Conservation (phyloP, 2,329 filamentous ascomycete species). For the Myriosclerotinia curreyana region DNA sequence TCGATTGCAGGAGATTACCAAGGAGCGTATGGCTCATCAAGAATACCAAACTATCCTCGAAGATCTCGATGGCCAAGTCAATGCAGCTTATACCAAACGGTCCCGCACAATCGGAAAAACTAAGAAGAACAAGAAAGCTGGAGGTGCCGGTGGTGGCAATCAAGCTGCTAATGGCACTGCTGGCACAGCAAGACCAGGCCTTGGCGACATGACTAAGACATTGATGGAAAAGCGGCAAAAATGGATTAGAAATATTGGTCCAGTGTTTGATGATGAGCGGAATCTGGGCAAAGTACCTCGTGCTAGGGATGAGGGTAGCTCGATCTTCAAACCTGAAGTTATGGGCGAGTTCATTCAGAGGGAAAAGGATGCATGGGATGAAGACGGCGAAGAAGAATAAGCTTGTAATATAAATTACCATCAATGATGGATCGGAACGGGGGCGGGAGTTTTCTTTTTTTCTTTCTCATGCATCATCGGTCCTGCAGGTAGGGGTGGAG, state of each 20-base stretch:
- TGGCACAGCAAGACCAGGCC: slow-evolving; percentile 69
- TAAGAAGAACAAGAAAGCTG: slow-evolving; percentile 81
- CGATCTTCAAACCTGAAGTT: slow-evolving; percentile 68
- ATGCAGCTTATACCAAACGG: slow-evolving; percentile 91
- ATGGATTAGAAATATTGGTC: slow-evolving; percentile 88
- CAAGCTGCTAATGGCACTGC: slow-evolving; percentile 54
- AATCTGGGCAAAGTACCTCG: slow-evolving; percentile 56
- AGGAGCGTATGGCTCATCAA: slow-evolving; percentile 91
- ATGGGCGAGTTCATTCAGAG: slow-evolving; percentile 76
- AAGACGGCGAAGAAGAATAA: slow-evolving; percentile 45
- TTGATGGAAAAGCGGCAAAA: slow-evolving; percentile 87
- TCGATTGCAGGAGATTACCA: slow-evolving; percentile 79
- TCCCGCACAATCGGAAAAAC: slow-evolving; percentile 92
- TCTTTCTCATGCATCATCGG: neutral
- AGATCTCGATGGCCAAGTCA: slow-evolving; percentile 91
- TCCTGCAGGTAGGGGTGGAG: neutral
- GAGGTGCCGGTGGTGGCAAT: slow-evolving; percentile 70
- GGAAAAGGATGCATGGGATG: slow-evolving; percentile 79
- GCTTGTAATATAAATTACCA: slow-evolving; percentile 7
- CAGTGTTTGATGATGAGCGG: slow-evolving; percentile 79
- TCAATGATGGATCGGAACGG: neutral
- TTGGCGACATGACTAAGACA: slow-evolving; percentile 86
- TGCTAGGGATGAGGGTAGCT: slow-evolving; percentile 58
- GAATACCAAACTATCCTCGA: slow-evolving; percentile 97
- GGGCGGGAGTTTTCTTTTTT: neutral